Conservation (phyloP, 768 basidiomycete genomes). For the Lyophyllum atratum region DNA sequence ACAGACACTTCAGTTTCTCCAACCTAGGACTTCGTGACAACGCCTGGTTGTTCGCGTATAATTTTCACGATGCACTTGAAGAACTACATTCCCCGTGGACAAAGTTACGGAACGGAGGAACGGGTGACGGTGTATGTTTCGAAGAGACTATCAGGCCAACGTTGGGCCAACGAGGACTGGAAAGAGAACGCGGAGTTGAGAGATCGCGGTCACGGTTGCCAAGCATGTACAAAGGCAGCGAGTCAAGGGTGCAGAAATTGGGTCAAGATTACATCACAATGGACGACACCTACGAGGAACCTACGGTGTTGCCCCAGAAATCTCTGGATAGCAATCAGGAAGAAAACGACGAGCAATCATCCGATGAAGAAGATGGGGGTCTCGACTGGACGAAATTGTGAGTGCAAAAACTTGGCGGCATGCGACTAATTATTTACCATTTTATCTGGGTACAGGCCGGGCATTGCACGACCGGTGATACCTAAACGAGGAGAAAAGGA, state of each 20-base stretch:
- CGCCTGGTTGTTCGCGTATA: no score
- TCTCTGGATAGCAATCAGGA: constrained; percentile 18
- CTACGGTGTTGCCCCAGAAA: constrained; percentile 19
- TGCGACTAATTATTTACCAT: constrained; percentile 4
- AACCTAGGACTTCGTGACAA: no score
- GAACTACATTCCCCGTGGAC: no score
- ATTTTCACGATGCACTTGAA: no score
- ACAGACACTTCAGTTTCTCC: no score
- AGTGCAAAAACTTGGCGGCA: constrained; percentile 35
- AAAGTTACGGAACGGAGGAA: no score
- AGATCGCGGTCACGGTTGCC: neutral
- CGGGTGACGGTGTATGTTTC: no score
- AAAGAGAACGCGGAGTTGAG: neutral
- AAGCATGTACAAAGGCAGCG: neutral
- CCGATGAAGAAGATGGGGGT: constrained; percentile 72
- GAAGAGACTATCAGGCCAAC: no score
- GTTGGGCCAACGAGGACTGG: no score
- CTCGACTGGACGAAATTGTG: constrained; percentile 83
- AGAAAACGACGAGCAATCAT: constrained; percentile 49
- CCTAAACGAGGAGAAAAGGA: constrained; percentile 98
- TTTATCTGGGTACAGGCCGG: constrained; percentile 31
- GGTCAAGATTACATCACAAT: neutral
- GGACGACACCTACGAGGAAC: constrained; percentile 27
- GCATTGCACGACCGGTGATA: constrained; percentile 65
- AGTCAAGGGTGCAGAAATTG: neutral